Percentiles rank a stretch among this genome's conserved stretches.
Evolutionary conservation across 495 filamentous ascomycete species (phyloP).

Genomic region (Staphylotrichum tortipilum): DNA sequence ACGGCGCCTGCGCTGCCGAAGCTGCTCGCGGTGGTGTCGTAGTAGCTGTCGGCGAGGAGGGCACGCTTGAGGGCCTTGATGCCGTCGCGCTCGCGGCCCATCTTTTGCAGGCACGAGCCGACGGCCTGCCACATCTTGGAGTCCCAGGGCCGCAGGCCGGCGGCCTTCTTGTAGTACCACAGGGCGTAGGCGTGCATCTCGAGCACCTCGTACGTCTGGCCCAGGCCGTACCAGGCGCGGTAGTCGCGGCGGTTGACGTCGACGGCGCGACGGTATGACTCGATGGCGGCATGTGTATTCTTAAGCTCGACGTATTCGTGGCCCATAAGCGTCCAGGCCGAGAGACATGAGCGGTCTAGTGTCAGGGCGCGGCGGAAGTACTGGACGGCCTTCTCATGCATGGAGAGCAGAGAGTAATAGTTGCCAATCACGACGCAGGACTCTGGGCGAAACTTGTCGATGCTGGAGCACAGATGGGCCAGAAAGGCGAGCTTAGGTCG

Average conservation of each 20-base stretch:
- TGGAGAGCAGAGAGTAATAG: conserved; percentile 86
- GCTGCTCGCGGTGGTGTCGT: conserved; percentile 47
- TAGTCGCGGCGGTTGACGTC: conserved; percentile 96
- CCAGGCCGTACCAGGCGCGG: conserved; percentile 95
- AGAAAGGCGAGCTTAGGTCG: conserved; percentile 86
- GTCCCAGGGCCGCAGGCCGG: conserved; percentile 82
- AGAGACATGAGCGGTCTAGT: conserved; percentile 81
- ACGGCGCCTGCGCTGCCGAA: conserved; percentile 34
- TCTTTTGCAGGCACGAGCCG: conserved; percentile 79
- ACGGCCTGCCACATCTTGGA: conserved; percentile 99
- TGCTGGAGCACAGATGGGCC: conserved; percentile 77
- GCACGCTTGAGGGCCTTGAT: conserved; percentile 94
- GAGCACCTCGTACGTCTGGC: conserved; percentile 93
- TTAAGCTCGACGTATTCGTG: conserved; percentile 99
- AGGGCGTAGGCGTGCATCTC: conserved; percentile 96
- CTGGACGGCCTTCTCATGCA: conserved; percentile 96
- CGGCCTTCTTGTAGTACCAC: conserved; percentile 96
- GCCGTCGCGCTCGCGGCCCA: conserved; percentile 71
- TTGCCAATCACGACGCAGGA: conserved; percentile 96
- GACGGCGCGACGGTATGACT: conserved; percentile 91
- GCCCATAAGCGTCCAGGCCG: conserved; percentile 98
- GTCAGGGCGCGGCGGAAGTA: conserved; percentile 97
- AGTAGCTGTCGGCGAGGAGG: conserved; percentile 72
- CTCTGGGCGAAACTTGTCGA: conserved; percentile 94
- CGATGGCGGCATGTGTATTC: conserved; percentile 97